phyloP scores from a whole-genome alignment of 345 rosid species.

The Eucalyptus melliodora region DNA sequence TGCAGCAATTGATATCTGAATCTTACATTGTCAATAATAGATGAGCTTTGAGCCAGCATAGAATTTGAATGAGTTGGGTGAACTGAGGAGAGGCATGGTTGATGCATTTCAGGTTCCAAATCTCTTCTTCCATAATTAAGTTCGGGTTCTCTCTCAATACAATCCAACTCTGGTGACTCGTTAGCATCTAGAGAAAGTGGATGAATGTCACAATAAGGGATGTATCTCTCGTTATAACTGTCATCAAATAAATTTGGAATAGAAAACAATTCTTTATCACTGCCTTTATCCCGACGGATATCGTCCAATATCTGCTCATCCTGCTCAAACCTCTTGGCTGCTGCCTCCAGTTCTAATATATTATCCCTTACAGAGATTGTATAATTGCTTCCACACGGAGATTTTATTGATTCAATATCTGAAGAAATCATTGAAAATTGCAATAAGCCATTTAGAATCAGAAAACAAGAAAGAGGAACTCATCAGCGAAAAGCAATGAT shows the following conservation, averaged over 20 bases:
- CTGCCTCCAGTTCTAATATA: conserved; percentile 66
- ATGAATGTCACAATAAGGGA: conserved; percentile 52
- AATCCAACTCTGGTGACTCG: background rate
- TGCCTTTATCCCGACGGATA: conserved; percentile 15
- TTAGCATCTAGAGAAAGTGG: background rate
- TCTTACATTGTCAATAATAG: conserved; percentile 42
- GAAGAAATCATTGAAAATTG: background rate
- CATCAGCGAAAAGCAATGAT: background rate
- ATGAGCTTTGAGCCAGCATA: conserved; percentile 23
- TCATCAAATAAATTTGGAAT: conserved; percentile 23
- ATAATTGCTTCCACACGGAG: conserved; percentile 55
- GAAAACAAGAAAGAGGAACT: background rate
- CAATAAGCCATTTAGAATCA: background rate
- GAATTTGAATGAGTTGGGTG: conserved; percentile 13
- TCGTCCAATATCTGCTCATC: conserved; percentile 28
- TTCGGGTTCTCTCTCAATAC: background rate
- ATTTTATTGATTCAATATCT: conserved; percentile 54
- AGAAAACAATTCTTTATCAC: conserved; percentile 36
- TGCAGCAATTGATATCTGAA: background rate
- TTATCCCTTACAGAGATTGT: conserved; percentile 73
- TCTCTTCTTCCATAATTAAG: conserved; percentile 1
- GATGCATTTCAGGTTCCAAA: background rate
- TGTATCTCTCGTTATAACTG: conserved; percentile 41
- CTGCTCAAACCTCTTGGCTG: conserved; percentile 71
- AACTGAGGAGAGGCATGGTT: conserved; percentile 32